Conservation (phyloP, 768 basidiomycete genomes). For the Erythrobasidium yunnanense region DNA sequence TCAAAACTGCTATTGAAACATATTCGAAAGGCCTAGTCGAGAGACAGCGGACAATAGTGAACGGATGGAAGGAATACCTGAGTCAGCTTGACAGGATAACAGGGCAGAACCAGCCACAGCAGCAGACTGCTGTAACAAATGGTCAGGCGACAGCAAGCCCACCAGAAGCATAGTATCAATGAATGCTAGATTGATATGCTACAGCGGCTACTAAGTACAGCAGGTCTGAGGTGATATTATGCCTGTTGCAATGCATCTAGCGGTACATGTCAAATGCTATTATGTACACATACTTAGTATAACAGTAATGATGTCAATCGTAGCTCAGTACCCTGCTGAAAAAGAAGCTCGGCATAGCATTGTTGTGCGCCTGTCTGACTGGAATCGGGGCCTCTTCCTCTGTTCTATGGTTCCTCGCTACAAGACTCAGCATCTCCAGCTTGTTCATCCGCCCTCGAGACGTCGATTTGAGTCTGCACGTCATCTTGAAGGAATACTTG, state of each 20-base stretch:
- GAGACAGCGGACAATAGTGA: slow-evolving; percentile 56
- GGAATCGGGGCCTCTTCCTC: slow-evolving; percentile 33
- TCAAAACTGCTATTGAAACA: slow-evolving; percentile 67
- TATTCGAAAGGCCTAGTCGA: slow-evolving; percentile 79
- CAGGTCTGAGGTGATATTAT: background rate
- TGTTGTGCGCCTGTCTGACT: slow-evolving; percentile 29
- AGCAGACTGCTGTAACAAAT: no score
- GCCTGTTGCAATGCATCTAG: background rate
- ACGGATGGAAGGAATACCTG: slow-evolving; percentile 23
- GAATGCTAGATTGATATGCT: no score
- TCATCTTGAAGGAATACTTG: slow-evolving; percentile 35
- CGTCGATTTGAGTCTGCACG: slow-evolving; percentile 29
- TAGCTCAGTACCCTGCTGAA: slow-evolving; percentile 35
- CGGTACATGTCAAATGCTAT: background rate
- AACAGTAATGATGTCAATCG: slow-evolving; percentile 4
- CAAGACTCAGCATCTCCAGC: slow-evolving; percentile 33
- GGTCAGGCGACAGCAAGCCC: no score
- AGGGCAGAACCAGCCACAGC: background rate
- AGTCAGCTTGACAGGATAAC: slow-evolving; percentile 4
- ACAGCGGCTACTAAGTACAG: background rate
- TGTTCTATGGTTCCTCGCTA: slow-evolving; percentile 29
- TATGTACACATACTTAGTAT: background rate
- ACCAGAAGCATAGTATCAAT: no score
- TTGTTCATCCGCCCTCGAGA: slow-evolving; percentile 37
- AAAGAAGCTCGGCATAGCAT: slow-evolving; percentile 32